Percentiles rank a stretch among this genome's conserved stretches.
These are phyloP conservation scores for Emmonsia crescens DNA, from an alignment of 2,329 filamentous ascomycete species.

Conservation along the genomic window DNA sequence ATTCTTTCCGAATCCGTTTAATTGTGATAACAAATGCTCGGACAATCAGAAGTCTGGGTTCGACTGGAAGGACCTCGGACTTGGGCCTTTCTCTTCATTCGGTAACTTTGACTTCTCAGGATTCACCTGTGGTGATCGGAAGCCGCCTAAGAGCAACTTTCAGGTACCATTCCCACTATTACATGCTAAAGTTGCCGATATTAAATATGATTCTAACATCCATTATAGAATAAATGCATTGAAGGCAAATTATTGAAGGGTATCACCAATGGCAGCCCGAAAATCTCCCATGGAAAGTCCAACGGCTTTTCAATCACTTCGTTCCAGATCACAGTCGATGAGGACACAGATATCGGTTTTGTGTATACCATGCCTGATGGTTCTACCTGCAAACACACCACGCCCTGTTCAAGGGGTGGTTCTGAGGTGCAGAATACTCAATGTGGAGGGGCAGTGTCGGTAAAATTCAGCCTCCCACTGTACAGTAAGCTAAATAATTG, in stretches of 20 bases:
- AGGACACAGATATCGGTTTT: conserved; percentile 72
- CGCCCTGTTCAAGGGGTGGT: conserved; percentile 55
- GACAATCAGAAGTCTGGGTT: conserved; percentile 59
- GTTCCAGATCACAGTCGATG: conserved; percentile 62
- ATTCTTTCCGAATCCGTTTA: conserved; percentile 56
- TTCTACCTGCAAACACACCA: conserved; percentile 67
- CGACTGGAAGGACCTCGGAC: conserved; percentile 54
- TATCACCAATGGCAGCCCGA: conserved; percentile 41
- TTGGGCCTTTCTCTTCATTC: conserved; percentile 55
- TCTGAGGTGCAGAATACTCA: conserved; percentile 69
- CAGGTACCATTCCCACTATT: conserved; percentile 7
- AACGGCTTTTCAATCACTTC: conserved; percentile 62
- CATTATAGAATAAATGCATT: conserved; percentile 48
- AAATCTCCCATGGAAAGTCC: conserved; percentile 47
- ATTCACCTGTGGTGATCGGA: conserved; percentile 53
- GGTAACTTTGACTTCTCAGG: conserved; percentile 64
- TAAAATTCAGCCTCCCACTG: conserved; percentile 57
- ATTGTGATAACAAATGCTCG: conserved; percentile 67
- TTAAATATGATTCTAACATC: conserved; percentile 38
- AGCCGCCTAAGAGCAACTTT: conserved; percentile 17
- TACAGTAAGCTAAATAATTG: conserved; percentile 49
- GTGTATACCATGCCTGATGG: conserved; percentile 80
- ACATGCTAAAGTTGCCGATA: conserved; percentile 18
- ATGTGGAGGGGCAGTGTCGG: conserved; percentile 81
- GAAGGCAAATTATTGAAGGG: conserved; percentile 39